Percentiles rank a stretch among this genome's conserved stretches.
Evolutionary conservation across 257 asterid genomes (phyloP).

Genomic region (Solanum microdontum): DNA sequence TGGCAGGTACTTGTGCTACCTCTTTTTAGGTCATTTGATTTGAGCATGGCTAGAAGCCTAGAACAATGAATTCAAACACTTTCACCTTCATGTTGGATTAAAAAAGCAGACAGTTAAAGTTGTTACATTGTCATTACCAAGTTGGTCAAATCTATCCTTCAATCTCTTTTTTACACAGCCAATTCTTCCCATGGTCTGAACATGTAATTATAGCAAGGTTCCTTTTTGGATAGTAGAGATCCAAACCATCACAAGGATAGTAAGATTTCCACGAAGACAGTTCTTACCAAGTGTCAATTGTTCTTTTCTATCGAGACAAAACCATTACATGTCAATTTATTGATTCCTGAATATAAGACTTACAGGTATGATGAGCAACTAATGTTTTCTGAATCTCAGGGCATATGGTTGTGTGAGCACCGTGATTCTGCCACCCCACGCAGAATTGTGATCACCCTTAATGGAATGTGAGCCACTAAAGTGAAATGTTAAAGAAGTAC

Average conservation of each 20-base stretch:
- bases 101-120: background rate
- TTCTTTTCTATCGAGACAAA: background rate
- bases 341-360: background rate
- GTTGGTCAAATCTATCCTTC: background rate
- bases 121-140: background rate
- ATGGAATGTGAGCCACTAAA: conserved; percentile 40
- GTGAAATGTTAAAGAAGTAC: background rate
- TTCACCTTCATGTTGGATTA: background rate
- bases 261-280: background rate
- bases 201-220: background rate
- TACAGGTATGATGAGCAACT: background rate
- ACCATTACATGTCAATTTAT: background rate
- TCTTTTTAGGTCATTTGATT: background rate
- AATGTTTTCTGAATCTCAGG: conserved; percentile 34
- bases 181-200: background rate
- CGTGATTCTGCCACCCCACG: conserved; percentile 88
- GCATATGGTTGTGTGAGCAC: conserved; percentile 97
- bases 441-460: conserved; percentile 70
- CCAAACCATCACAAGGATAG: background rate
- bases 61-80: background rate
- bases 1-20: conserved; percentile 66
- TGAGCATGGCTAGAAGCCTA: background rate
- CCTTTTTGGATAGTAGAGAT: background rate
- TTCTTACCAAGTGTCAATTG: background rate
- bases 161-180: background rate